Base-by-base conservation (phyloP, 2,329 filamentous ascomycete genomes). In the Curvularia eragrostidis region DNA sequence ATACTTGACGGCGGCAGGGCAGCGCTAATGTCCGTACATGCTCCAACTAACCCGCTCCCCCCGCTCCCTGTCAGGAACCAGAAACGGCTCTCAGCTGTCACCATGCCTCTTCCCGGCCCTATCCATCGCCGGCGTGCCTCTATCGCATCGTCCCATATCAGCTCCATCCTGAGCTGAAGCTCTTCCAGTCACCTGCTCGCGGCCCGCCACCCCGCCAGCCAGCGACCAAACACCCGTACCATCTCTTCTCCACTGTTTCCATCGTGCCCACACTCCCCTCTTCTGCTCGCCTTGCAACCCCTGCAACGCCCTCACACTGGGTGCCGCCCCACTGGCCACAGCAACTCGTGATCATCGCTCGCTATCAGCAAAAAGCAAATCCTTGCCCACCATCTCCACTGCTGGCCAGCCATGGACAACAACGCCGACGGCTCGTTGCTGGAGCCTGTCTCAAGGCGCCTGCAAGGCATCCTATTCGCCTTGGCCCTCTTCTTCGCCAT, bases 401-500 rank as follows among this genome's bases (percentile, higher is more conserved):
- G n/a, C 28, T 41, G 24, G 12, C 38, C 21, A 55, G 48, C 52
- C 51, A 69, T 69, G 63, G 58, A 50, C 15, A 42, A 44, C 26
- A 43, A 32, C 43, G 34, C 38, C 32, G 47, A 51, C 24, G 43
- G 36, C 23, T 46, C 48, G 13, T 44, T 64, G 42, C 56, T 63
- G 23, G 56, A 50, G 38, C 54, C 51, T 34, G 48, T 61, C 48
- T 56, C 57, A 13, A 55, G 38, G 21, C 58, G 54, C 23, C 49
- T 69, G 49, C 66, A 62, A 32, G 41, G 63, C 18, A 30, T 61
- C 54, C n/a, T 64, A n/a, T 32, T 57, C 15, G 41, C 61, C 43
- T 32, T 53, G 23, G 44, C 58, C 26, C 54, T 58, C n/a, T 71
- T 69, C 36, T 34, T 67, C 39, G 57, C 57, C 10, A 36, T 59